Evolutionary conservation across 2,329 filamentous ascomycete genomes (phyloP).

Genomic region (Aspergillus pseudoglaucus): DNA sequence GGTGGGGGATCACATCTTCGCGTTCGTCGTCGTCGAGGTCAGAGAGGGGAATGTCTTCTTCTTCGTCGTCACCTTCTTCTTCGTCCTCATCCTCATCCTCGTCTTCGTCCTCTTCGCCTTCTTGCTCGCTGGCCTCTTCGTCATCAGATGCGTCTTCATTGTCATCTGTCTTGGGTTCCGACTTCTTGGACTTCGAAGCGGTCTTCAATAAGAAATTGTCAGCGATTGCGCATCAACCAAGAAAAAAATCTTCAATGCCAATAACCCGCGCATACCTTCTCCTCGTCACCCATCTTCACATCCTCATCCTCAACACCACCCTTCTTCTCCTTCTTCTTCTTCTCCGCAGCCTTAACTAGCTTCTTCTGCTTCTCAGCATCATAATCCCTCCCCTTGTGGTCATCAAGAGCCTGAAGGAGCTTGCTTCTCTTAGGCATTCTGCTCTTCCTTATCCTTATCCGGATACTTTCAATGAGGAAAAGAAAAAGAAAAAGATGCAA

Average conservation of each 20-base stretch:
- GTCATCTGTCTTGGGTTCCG: slow-evolving; percentile 28
- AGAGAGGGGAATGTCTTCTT: slow-evolving; percentile 83
- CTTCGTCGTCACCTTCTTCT: slow-evolving; percentile 64
- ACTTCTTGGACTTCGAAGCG: slow-evolving; percentile 13
- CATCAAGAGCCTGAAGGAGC: slow-evolving; percentile 53
- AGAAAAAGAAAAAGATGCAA: neutral
- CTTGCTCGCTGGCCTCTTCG: slow-evolving; percentile 21
- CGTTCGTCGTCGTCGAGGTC: slow-evolving; percentile 76
- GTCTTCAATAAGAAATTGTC: neutral
- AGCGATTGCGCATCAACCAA: slow-evolving; percentile 1
- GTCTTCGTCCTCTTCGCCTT: slow-evolving; percentile 25
- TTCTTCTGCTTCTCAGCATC: slow-evolving; percentile 72
- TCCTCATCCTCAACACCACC: slow-evolving; percentile 12
- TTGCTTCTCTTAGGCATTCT: slow-evolving; percentile 51
- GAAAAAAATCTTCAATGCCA: neutral
- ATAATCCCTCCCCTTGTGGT: slow-evolving; percentile 58
- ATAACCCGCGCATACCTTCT: slow-evolving; percentile 6
- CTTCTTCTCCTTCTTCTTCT: slow-evolving; percentile 29
- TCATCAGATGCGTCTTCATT: slow-evolving; percentile 32
- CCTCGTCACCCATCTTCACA: slow-evolving; percentile 11
- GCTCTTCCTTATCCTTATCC: neutral
- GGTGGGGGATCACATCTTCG: slow-evolving; percentile 81
- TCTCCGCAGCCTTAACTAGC: slow-evolving; percentile 47
- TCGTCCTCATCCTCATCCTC: slow-evolving; percentile 42
- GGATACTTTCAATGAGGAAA: neutral